Conservation (phyloP, 2,329 filamentous ascomycete genomes). For the Pyrenophora teres region DNA sequence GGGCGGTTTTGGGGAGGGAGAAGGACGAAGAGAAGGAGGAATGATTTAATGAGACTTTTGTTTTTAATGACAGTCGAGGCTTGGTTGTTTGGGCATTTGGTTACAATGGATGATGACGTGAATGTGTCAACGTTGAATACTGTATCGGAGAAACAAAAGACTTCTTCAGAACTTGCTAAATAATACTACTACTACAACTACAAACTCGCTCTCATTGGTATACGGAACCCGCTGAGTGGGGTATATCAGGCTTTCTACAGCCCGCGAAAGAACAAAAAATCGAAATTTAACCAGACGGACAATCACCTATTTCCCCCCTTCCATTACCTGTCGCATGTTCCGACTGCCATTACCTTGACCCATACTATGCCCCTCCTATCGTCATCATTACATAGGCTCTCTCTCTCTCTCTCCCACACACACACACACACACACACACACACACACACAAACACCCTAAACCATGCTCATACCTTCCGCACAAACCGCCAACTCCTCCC, state of each 20-base stretch:
- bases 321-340: too few species aligned
- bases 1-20: conserved; percentile 39
- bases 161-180: too few species aligned
- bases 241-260: conserved; percentile 18
- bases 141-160: too few species aligned
- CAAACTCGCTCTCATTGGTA: not conserved
- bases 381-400: conserved; percentile 19
- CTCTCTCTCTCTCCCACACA: too few species aligned
- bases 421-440: not conserved
- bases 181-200: too few species aligned
- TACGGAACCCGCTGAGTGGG: conserved; percentile 7
- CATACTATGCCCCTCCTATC: too few species aligned
- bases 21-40: conserved; percentile 10
- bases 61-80: not conserved
- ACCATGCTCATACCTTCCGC: conserved; percentile 49
- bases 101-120: not conserved
- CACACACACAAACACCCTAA: not conserved
- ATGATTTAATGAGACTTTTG: conserved; percentile 10
- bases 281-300: too few species aligned
- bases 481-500: conserved; percentile 54
- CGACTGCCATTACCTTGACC: too few species aligned
- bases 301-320: too few species aligned
- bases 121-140: not conserved
- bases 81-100: not conserved
- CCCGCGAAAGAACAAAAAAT: not conserved